Evolutionary conservation across 2,329 filamentous ascomycete species (phyloP).

Genomic region (Arthrobotrys megalospora): DNA sequence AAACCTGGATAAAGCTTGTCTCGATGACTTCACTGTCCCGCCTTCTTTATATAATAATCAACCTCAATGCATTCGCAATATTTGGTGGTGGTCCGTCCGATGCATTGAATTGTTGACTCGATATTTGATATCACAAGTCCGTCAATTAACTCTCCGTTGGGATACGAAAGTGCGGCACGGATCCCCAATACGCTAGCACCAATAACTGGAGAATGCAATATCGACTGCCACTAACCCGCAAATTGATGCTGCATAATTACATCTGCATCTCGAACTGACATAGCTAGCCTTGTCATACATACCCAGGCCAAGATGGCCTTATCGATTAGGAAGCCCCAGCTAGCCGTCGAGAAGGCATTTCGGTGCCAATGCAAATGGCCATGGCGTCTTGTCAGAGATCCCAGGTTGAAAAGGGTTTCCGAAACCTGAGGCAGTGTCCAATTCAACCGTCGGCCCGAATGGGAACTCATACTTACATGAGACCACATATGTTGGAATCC

Average conservation of each 20-base stretch:
- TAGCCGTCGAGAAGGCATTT: background rate
- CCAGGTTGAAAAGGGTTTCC: constrained; percentile 2
- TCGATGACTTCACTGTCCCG: background rate
- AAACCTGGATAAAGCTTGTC: background rate
- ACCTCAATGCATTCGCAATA: background rate
- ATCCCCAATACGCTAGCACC: background rate
- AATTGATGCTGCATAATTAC: constrained; percentile 10
- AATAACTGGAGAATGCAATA: background rate
- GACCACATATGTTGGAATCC: constrained; percentile 56
- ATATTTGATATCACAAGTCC: constrained; percentile 4
- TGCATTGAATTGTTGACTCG: background rate
- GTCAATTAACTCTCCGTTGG: constrained; percentile 13
- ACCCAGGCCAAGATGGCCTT: constrained; percentile 15
- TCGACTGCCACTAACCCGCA: constrained; percentile 1
- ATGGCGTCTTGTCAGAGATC: constrained; percentile 17
- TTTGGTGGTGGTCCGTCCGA: background rate
- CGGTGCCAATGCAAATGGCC: constrained; percentile 5
- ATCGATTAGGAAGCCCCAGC: constrained; percentile 15
- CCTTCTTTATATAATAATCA: background rate
- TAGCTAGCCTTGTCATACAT: constrained; percentile 4
- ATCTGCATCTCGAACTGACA: constrained; percentile 26
- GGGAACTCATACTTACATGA: constrained; percentile 38
- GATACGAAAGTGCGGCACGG: constrained; percentile 18
- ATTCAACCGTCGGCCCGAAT: constrained; percentile 60
- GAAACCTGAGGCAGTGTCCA: constrained; percentile 26